Conservation (phyloP, 2,329 filamentous ascomycete species). For the Alternaria gaisen region DNA sequence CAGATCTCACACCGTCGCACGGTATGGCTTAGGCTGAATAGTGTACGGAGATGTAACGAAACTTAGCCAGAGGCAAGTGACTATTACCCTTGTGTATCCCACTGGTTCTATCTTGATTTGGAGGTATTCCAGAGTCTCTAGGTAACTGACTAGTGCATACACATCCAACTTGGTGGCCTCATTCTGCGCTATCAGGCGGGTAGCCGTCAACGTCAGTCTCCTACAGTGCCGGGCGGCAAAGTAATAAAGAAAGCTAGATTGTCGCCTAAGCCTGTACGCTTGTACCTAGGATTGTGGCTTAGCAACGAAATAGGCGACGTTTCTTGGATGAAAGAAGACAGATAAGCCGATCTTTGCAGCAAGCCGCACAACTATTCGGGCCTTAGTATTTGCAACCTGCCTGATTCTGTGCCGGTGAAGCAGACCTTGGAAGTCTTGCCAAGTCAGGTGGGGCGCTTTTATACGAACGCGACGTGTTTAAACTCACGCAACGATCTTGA, state of each 20-base stretch:
- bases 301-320: too few species aligned
- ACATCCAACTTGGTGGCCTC: not conserved
- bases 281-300: not conserved
- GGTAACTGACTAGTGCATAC: not conserved
- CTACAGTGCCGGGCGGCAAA: too few species aligned
- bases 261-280: not conserved
- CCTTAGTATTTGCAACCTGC: not conserved
- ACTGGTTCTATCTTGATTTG: not conserved
- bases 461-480: not conserved
- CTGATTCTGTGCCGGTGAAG: not conserved
- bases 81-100: not conserved
- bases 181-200: not conserved
- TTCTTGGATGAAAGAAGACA: not conserved
- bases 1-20: not conserved
- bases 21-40: not conserved
- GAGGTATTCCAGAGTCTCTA: not conserved
- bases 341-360: not conserved
- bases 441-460: not conserved
- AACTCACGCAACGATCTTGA: not conserved
- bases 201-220: not conserved
- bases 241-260: not conserved
- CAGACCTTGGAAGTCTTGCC: not conserved
- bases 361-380: not conserved
- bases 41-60: not conserved
- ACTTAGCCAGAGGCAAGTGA: not conserved